Evolutionary conservation across 768 basidiomycete genomes (phyloP).

Genomic region (Chalciporus piperatus): DNA sequence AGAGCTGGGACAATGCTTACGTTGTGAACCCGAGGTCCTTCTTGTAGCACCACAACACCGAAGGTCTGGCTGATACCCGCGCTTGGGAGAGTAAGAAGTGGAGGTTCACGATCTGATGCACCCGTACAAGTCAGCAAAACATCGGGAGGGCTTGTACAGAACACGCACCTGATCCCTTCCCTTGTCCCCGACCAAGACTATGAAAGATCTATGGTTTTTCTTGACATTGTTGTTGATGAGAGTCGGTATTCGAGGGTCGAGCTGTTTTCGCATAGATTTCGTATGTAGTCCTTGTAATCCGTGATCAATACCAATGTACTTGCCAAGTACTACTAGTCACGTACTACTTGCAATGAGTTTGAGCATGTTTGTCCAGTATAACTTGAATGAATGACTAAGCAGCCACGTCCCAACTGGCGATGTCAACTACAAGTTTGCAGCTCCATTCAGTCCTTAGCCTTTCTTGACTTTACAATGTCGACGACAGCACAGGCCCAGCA

Average conservation of each 20-base stretch:
- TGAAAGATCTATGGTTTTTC: conserved; percentile 89
- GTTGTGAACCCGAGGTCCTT: conserved; percentile 96
- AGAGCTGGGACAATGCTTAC: conserved; percentile 40
- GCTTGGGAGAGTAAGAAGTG: conserved; percentile 94
- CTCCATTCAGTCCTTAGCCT: not conserved
- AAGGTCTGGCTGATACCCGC: conserved; percentile 82
- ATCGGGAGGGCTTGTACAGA: not conserved
- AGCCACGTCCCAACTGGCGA: no score
- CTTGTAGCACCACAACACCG: conserved; percentile 98
- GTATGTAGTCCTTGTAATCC: no score
- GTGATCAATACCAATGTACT: no score
- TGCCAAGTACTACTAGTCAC: no score
- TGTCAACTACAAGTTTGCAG: not conserved
- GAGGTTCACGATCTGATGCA: conserved; percentile 79
- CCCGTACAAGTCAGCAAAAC: not conserved
- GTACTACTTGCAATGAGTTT: no score
- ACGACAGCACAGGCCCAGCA: conserved; percentile 63
- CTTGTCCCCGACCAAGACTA: conserved; percentile 94
- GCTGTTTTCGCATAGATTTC: conserved; percentile 70
- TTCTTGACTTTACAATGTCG: conserved; percentile 27
- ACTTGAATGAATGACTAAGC: no score
- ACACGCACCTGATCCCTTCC: conserved; percentile 81
- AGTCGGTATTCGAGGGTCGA: conserved; percentile 90
- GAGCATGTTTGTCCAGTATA: no score
- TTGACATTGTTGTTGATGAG: conserved; percentile 94